These are phyloP conservation scores for Triglochin maritima DNA, from an alignment of 106 monocot genomes.

Conservation along the genomic window DNA sequence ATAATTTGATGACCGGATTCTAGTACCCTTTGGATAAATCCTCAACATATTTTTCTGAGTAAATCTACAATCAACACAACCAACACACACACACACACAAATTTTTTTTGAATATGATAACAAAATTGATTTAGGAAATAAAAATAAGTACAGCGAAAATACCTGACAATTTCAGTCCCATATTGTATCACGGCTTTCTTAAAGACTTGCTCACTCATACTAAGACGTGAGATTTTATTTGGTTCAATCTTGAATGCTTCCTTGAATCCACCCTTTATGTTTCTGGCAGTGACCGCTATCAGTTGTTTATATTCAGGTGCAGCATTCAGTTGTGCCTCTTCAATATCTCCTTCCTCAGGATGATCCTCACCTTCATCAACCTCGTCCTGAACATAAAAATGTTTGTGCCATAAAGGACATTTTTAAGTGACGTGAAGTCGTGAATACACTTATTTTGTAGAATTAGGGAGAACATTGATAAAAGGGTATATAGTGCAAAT, in stretches of 20 bases:
- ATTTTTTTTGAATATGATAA: background rate
- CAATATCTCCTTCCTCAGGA: background rate
- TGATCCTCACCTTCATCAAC: background rate
- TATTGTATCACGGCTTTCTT: slow-evolving; percentile 39
- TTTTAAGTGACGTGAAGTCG: background rate
- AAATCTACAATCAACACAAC: slow-evolving; percentile 30
- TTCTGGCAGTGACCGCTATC: slow-evolving; percentile 51
- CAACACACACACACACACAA: background rate
- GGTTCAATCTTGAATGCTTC: slow-evolving; percentile 42
- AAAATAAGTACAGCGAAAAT: background rate
- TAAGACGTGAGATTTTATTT: slow-evolving; percentile 48
- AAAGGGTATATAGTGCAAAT: too few relatives aligned
- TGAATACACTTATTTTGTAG: too few relatives aligned
- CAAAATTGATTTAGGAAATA: background rate
- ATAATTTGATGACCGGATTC: slow-evolving; percentile 71
- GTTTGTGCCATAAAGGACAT: background rate
- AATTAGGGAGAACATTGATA: too few relatives aligned
- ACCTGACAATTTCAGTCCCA: slow-evolving; percentile 57
- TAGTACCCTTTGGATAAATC: slow-evolving; percentile 68
- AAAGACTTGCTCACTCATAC: slow-evolving; percentile 50
- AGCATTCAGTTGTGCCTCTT: background rate
- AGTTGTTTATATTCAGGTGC: slow-evolving; percentile 46
- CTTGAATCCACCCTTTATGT: slow-evolving; percentile 28
- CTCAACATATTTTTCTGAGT: slow-evolving; percentile 72
- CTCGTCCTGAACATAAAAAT: background rate